phyloP scores from a whole-genome alignment of 768 basidiomycete genomes.

The Panaeolus cyanescens region DNA sequence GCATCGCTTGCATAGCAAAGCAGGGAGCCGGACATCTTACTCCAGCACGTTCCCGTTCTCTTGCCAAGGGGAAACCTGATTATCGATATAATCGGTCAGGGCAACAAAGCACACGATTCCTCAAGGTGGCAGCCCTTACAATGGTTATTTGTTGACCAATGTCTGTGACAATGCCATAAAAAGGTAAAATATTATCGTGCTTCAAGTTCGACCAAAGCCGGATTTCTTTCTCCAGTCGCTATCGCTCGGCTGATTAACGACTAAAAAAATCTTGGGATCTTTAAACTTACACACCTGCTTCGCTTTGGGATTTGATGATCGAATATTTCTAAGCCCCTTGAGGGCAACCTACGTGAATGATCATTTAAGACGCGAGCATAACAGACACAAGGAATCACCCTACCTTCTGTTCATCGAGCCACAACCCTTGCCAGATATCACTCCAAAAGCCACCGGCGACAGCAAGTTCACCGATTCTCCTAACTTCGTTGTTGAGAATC shows the following conservation, averaged over 20 bases:
- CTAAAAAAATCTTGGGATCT: not conserved
- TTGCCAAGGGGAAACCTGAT: conserved; percentile 65
- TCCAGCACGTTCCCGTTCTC: conserved; percentile 56
- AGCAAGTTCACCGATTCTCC: conserved; percentile 36
- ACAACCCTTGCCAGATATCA: conserved; percentile 54
- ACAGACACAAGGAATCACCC: not conserved
- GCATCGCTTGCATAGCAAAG: not conserved
- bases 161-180: conserved; percentile 59
- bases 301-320: conserved; percentile 42
- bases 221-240: conserved; percentile 64
- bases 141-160: conserved; percentile 52
- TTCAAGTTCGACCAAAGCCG: conserved; percentile 52
- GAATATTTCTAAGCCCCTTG: conserved; percentile 52
- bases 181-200: conserved; percentile 53
- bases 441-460: conserved; percentile 55
- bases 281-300: conserved; percentile 32
- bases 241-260: not conserved
- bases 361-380: not conserved
- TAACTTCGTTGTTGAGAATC: conserved; percentile 54
- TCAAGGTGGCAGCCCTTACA: conserved; percentile 24
- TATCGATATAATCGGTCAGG: not conserved
- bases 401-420: conserved; percentile 58
- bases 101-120: not conserved
- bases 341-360: conserved; percentile 50
- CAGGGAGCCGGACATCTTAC: conserved; percentile 30